Evolutionary conservation across 202 grass and related monocot genomes (phyloP).

Genomic region (Saccharum hybrid): DNA sequence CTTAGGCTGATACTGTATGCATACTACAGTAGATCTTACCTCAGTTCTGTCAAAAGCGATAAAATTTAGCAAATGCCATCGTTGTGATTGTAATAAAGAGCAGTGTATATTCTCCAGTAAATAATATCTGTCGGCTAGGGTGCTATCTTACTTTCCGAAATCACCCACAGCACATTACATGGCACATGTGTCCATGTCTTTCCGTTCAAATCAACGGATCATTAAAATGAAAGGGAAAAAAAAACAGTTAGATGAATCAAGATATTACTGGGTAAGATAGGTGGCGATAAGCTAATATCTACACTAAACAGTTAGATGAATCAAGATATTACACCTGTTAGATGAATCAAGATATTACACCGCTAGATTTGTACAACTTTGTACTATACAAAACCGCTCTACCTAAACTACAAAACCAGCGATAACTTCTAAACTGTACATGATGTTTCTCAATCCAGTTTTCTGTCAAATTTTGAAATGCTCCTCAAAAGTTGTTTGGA

Average conservation of each 20-base stretch:
- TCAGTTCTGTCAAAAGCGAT: slow-evolving; percentile 10
- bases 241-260: too few relatives aligned
- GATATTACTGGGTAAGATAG: neutral
- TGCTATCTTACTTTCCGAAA: neutral
- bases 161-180: slow-evolving; percentile 34
- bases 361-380: slow-evolving; percentile 37
- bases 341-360: slow-evolving; percentile 14
- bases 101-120: neutral
- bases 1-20: neutral
- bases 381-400: slow-evolving; percentile 19
- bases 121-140: neutral
- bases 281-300: slow-evolving; percentile 16
- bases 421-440: neutral
- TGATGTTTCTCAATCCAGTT: slow-evolving; percentile 55
- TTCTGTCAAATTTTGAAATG: slow-evolving; percentile 62
- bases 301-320: slow-evolving; percentile 11
- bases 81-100: slow-evolving; percentile 40
- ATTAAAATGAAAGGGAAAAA: neutral
- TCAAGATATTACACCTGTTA: slow-evolving; percentile 21
- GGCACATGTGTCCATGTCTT: neutral
- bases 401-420: slow-evolving; percentile 65
- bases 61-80: neutral
- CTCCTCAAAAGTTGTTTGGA: slow-evolving; percentile 84
- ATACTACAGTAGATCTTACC: neutral
- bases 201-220: slow-evolving; percentile 2